Conservation (phyloP, 148 eudicot species). For the Linanthus parryae region DNA sequence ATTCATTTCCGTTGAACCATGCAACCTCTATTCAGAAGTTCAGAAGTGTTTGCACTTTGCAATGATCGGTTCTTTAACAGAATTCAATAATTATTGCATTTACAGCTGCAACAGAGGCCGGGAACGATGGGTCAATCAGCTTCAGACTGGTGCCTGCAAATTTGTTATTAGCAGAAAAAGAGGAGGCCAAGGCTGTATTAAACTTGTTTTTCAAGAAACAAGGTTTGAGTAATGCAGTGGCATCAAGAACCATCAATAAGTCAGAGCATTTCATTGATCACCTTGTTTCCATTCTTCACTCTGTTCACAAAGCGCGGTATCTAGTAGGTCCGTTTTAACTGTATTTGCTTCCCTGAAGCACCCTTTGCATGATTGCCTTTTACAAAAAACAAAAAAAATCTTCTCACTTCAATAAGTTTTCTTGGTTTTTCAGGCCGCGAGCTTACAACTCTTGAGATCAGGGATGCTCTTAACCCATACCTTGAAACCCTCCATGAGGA, state of each 20-base stretch:
- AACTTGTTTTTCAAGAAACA: slow-evolving; percentile 69
- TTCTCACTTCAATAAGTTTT: background rate
- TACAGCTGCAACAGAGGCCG: slow-evolving; percentile 29
- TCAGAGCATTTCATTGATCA: slow-evolving; percentile 75
- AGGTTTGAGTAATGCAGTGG: slow-evolving; percentile 57
- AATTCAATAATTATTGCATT: background rate
- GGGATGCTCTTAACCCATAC: slow-evolving; percentile 73
- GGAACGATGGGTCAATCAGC: slow-evolving; percentile 38
- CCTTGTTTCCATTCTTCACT: slow-evolving; percentile 72
- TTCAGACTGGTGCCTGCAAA: slow-evolving; percentile 43
- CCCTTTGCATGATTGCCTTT: background rate
- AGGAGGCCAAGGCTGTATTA: slow-evolving; percentile 87
- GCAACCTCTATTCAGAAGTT: too few relatives aligned
- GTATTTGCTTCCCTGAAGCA: background rate
- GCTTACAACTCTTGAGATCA: slow-evolving; percentile 82
- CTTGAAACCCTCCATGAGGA: slow-evolving; percentile 61
- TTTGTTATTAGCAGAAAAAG: slow-evolving; percentile 72
- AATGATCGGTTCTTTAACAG: background rate
- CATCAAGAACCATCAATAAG: slow-evolving; percentile 67
- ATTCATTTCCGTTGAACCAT: too few relatives aligned
- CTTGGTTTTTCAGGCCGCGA: slow-evolving; percentile 52
- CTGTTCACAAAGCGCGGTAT: slow-evolving; percentile 65
- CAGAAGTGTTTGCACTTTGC: background rate
- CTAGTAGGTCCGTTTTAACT: slow-evolving; percentile 64
- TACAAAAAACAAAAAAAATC: background rate